These are phyloP conservation scores for Fomitiporia mediterranea DNA, from an alignment of 1,284 basidiomycete species.

Conservation along the genomic window DNA sequence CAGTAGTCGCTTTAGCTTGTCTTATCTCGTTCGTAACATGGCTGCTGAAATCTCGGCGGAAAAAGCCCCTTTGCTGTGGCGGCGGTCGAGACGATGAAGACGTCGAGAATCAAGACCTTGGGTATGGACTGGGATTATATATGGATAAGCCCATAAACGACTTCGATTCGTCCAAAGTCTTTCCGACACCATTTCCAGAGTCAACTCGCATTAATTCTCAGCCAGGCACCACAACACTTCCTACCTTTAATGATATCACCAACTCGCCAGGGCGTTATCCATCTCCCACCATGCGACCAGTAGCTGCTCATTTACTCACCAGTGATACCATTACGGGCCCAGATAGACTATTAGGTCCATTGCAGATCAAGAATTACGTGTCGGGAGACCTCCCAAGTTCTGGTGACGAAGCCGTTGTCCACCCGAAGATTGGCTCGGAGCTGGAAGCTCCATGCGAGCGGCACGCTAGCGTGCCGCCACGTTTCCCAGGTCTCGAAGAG, in stretches of 20 bases:
- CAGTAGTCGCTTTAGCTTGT: slow-evolving; percentile 13
- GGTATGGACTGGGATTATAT: slow-evolving; percentile 16
- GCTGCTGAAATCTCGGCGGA: slow-evolving; percentile 14
- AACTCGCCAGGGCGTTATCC: slow-evolving; percentile 7
- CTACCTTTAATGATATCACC: background rate
- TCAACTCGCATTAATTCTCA: background rate
- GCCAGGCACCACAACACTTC: background rate
- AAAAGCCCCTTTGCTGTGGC: slow-evolving; percentile 9
- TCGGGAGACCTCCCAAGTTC: slow-evolving; percentile 18
- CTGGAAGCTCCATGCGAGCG: slow-evolving; percentile 1
- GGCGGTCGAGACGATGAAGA: slow-evolving; percentile 13
- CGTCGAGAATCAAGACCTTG: slow-evolving; percentile 14
- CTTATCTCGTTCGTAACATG: slow-evolving; percentile 13
- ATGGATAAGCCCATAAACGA: slow-evolving; percentile 9
- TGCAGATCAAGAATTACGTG: slow-evolving; percentile 18
- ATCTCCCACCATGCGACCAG: slow-evolving; percentile 1
- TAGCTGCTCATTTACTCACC: slow-evolving; percentile 1
- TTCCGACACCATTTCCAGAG: background rate
- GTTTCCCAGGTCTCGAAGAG: slow-evolving; percentile 7
- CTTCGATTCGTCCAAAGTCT: background rate
- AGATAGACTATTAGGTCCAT: slow-evolving; percentile 7
- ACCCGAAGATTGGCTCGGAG: background rate
- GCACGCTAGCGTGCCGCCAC: background rate
- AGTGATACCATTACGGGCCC: background rate
- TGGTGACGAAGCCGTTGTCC: slow-evolving; percentile 10